A percentile compares a stretch with the other conserved stretches of the same genome.
Conservation (phyloP, 495 filamentous ascomycete genomes). For the Articulospora tetracladia region DNA sequence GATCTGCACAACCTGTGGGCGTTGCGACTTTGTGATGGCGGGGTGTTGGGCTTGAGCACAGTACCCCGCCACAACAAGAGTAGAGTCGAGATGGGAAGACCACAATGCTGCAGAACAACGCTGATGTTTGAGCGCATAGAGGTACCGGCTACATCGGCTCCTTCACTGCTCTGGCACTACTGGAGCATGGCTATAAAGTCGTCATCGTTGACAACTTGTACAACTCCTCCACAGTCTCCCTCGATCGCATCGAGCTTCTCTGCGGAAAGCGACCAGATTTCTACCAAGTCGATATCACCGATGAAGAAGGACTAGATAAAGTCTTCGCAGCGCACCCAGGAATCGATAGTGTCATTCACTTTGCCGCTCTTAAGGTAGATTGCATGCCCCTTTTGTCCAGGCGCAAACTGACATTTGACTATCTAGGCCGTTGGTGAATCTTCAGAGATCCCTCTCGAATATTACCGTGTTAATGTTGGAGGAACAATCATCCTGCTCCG, state of each 20-base stretch:
- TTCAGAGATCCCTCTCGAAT: slow-evolving; percentile 90
- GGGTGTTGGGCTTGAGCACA: background rate
- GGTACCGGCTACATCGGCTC: slow-evolving; percentile 99
- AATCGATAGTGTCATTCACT: slow-evolving; percentile 98
- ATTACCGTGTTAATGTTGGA: slow-evolving; percentile 95
- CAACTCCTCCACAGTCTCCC: slow-evolving; percentile 85
- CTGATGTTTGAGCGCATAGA: slow-evolving; percentile 43
- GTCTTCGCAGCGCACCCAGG: slow-evolving; percentile 87
- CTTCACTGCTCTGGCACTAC: slow-evolving; percentile 88
- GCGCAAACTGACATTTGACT: slow-evolving; percentile 5
- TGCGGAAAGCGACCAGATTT: slow-evolving; percentile 85
- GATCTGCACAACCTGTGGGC: background rate
- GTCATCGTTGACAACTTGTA: slow-evolving; percentile 93
- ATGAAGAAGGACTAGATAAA: slow-evolving; percentile 76
- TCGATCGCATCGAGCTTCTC: slow-evolving; percentile 92
- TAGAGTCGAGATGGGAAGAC: background rate
- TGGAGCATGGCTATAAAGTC: slow-evolving; percentile 92
- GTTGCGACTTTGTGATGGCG: background rate
- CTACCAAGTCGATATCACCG: slow-evolving; percentile 81
- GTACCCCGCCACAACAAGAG: slow-evolving; percentile 9
- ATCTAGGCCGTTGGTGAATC: slow-evolving; percentile 91
- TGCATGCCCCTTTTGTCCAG: background rate
- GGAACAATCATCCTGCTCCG: slow-evolving; percentile 86
- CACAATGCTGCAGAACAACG: background rate
- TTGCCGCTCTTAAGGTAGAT: slow-evolving; percentile 88